These are phyloP conservation scores for Acrocalymma vagum DNA, from an alignment of 2,329 filamentous ascomycete species.

Conservation along the genomic window DNA sequence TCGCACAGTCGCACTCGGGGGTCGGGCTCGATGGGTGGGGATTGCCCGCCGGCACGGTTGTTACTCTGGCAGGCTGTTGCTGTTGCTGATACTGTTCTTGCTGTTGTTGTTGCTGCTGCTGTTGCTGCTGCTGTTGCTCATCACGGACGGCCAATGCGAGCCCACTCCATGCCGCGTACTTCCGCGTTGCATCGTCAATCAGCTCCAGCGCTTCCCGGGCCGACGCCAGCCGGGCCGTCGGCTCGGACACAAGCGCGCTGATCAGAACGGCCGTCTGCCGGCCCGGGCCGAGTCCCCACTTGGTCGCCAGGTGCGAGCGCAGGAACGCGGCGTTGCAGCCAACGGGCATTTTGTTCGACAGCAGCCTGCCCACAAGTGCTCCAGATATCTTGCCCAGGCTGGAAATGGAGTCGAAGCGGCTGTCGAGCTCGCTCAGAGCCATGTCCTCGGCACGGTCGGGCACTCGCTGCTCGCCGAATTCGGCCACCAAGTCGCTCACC, in stretches of 20 bases:
- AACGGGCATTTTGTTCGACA: slow-evolving; percentile 8
- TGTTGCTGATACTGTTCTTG: no score
- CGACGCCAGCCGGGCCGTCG: no score
- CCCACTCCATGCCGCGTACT: slow-evolving; percentile 6
- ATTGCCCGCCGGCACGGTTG: no score
- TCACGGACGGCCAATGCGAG: slow-evolving; percentile 5
- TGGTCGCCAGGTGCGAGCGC: slow-evolving; percentile 1
- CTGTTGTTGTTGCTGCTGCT: slow-evolving; percentile 6
- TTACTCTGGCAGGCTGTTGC: no score
- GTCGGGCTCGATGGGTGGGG: no score
- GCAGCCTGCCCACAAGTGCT: slow-evolving; percentile 1
- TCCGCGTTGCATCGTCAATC: slow-evolving; percentile 4
- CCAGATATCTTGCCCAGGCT: slow-evolving; percentile 4
- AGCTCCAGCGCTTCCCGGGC: slow-evolving; percentile 1
- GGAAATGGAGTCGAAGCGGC: slow-evolving; percentile 3
- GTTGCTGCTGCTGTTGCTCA: slow-evolving; percentile 7
- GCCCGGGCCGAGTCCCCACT: slow-evolving; percentile 8
- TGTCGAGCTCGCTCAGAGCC: no score
- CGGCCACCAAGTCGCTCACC: slow-evolving; percentile 5
- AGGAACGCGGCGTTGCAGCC: slow-evolving; percentile 3
- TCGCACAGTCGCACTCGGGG: no score
- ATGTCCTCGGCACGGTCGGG: no score
- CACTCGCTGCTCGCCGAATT: no score
- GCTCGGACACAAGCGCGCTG: slow-evolving; percentile 6
- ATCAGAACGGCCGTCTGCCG: slow-evolving; percentile 7